These are phyloP conservation scores for Hsuehochloa calcarea DNA, from an alignment of 176 grass and related monocot species.

Conservation along the genomic window DNA sequence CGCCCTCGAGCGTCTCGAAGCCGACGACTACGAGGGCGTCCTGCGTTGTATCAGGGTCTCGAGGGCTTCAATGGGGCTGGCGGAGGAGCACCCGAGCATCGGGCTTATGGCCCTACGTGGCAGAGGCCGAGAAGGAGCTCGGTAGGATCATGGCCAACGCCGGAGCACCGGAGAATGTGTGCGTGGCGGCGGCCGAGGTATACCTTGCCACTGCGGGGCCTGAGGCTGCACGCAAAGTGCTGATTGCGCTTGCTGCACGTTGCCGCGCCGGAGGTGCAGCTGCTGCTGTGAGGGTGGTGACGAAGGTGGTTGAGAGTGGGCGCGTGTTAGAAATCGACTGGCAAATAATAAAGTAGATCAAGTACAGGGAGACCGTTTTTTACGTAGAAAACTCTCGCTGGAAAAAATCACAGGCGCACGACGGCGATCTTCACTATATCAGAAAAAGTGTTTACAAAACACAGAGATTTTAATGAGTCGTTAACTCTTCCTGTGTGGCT, in stretches of 20 bases:
- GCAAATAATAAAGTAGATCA: no score
- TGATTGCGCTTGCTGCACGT: constrained; percentile 51
- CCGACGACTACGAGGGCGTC: constrained; percentile 72
- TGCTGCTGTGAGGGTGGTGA: constrained; percentile 69
- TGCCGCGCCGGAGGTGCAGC: constrained; percentile 49
- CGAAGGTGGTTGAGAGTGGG: constrained; percentile 54
- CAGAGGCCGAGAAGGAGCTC: constrained; percentile 76
- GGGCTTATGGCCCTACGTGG: constrained; percentile 60
- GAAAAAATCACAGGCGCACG: no score
- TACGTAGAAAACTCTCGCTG: no score
- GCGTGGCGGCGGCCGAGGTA: constrained; percentile 67
- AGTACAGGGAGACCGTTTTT: no score
- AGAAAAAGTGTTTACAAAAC: no score
- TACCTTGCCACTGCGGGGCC: constrained; percentile 58
- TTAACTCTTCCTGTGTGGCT: no score
- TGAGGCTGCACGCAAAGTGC: constrained; percentile 59
- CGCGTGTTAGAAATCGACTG: no score
- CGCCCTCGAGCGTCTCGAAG: constrained; percentile 63
- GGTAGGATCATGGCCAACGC: constrained; percentile 61
- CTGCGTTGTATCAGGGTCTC: constrained; percentile 58
- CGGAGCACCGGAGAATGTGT: constrained; percentile 49
- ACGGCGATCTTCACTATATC: no score
- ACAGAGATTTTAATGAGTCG: no score
- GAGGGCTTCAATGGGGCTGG: constrained; percentile 31
- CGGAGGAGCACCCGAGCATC: constrained; percentile 75